Evolutionary conservation across 2,329 filamentous ascomycete genomes (phyloP).

Genomic region (Monilinia fructicola): DNA sequence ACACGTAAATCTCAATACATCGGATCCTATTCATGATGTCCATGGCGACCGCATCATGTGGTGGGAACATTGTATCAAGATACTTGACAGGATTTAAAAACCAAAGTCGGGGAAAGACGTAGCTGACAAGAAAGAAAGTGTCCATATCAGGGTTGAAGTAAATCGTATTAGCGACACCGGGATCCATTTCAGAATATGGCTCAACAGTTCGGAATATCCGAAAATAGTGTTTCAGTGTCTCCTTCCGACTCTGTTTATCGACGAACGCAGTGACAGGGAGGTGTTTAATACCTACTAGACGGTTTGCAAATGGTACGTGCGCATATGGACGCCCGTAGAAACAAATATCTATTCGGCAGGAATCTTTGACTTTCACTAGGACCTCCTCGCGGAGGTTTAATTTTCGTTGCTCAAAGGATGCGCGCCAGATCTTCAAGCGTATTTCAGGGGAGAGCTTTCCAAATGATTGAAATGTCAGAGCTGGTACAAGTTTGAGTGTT

Average conservation of each 20-base stretch:
- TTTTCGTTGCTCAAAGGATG: neutral
- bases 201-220: neutral
- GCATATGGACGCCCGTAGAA: neutral
- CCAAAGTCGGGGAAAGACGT: neutral
- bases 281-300: neutral
- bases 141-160: conserved; percentile 1
- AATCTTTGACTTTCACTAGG: neutral
- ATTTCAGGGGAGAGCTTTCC: neutral
- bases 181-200: neutral
- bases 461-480: neutral
- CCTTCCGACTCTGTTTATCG: neutral
- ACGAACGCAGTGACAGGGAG: neutral
- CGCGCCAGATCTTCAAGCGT: conserved; percentile 1
- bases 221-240: neutral
- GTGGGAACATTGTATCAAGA: neutral
- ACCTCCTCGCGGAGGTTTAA: conserved; percentile 3
- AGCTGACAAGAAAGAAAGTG: neutral
- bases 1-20: neutral
- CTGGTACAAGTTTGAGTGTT: neutral
- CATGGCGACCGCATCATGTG: neutral
- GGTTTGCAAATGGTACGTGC: neutral
- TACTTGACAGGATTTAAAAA: neutral
- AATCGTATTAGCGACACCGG: neutral
- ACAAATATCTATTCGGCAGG: neutral
- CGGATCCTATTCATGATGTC: neutral